These are phyloP conservation scores for Balakata baccata DNA, from an alignment of 345 rosid species.

Conservation along the genomic window DNA sequence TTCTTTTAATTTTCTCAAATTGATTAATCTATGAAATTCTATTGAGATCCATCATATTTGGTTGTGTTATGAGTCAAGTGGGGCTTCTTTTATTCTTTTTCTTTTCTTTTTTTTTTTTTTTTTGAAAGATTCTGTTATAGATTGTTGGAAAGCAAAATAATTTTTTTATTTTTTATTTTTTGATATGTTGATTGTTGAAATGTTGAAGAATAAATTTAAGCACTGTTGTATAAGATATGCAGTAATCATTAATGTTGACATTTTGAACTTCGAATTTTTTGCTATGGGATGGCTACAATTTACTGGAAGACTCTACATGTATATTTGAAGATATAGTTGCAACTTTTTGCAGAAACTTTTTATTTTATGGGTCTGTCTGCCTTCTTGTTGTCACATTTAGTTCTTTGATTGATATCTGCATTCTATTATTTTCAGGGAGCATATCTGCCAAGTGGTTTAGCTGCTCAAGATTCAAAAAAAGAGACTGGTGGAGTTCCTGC, in stretches of 20 bases:
- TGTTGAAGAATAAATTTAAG: too few species aligned
- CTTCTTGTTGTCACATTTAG: neutral
- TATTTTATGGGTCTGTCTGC: neutral
- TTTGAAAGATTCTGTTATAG: too few species aligned
- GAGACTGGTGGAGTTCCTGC: conserved; percentile 40
- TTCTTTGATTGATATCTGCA: neutral
- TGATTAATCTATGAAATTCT: neutral
- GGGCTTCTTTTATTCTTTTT: too few species aligned
- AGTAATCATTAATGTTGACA: too few species aligned
- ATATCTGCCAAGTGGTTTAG: conserved; percentile 16
- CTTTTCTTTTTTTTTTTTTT: too few species aligned
- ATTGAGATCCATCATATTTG: neutral
- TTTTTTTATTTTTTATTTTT: too few species aligned
- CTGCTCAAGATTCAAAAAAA: conserved; percentile 35
- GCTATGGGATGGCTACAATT: neutral
- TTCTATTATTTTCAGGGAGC: conserved; percentile 10
- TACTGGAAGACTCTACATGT: neutral
- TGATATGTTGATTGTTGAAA: too few species aligned
- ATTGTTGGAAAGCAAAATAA: too few species aligned
- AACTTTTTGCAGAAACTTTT: neutral
- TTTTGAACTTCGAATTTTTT: neutral
- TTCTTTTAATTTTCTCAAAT: neutral
- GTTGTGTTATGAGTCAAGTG: neutral
- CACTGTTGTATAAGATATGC: too few species aligned
- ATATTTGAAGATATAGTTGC: neutral